These are phyloP conservation scores for Dothideomycetes sp. DNA, from an alignment of 2,329 filamentous ascomycete species.

Conservation along the genomic window DNA sequence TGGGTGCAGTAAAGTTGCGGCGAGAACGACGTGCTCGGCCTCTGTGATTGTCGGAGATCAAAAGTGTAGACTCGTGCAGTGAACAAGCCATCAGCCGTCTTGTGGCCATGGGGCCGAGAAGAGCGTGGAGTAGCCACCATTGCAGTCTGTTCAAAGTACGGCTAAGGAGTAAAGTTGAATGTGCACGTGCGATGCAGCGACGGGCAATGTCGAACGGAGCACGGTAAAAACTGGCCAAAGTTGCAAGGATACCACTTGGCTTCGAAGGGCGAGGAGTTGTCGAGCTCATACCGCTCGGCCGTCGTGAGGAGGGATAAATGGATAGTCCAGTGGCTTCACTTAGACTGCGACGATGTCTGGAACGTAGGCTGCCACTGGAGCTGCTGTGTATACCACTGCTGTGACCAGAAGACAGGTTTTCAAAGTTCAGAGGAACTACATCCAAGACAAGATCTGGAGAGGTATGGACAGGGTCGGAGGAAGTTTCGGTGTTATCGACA, in stretches of 20 bases:
- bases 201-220: conserved; percentile 24
- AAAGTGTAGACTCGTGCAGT: conserved; percentile 8
- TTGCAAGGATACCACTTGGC: background rate
- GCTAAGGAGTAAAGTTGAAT: conserved; percentile 21
- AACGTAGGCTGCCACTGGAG: background rate
- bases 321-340: conserved; percentile 14
- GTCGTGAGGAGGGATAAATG: background rate
- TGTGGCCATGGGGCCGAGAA: conserved; percentile 28
- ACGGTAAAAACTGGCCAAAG: conserved; percentile 19
- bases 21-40: background rate
- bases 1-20: background rate
- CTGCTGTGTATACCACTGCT: background rate
- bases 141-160: conserved; percentile 24
- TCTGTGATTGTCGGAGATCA: conserved; percentile 1
- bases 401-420: background rate
- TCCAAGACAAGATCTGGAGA: background rate
- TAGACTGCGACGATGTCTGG: conserved; percentile 13
- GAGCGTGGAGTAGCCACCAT: conserved; percentile 27
- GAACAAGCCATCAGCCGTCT: conserved; percentile 21
- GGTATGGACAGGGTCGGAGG: background rate
- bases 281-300: too few relatives aligned
- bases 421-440: background rate
- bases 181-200: conserved; percentile 23
- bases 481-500: conserved; percentile 1
- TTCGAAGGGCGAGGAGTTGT: background rate